Base-by-base conservation (phyloP, 2,329 filamentous ascomycete species). In the Cladosporium oxysporum region DNA sequence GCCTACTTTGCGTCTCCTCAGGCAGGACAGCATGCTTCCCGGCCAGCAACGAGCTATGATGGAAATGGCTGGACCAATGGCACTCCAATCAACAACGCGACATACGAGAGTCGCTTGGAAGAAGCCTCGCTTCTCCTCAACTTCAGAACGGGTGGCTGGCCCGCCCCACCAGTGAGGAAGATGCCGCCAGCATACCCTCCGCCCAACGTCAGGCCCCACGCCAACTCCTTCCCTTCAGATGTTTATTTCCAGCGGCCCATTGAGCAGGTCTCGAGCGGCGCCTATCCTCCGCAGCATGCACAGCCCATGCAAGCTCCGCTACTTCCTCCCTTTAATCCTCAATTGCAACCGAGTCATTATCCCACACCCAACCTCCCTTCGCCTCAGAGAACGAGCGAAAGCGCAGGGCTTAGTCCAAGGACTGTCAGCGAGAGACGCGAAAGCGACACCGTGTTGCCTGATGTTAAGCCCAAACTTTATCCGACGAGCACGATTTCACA, bases 1-100 rank as follows among this genome's bases (percentile, higher is more conserved):
- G 87, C 88, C 71, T 80, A 84, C 70, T 77, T 83, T 61, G 78
- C 80, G 18, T 81, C 82, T 29, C 82, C 81, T 21, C 76, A 79
- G 28, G 75, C 79, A 23, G 74, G 78, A 55, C 71, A 73, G 31
- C 72, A 75, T 41, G 73, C 76, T 35, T 77, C 80, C 37, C 73
- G 82, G 66, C 82, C 82, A 18, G 78, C 79, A 55, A 83, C 81
- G 44, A 83, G 82, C 73, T 80, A 83, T 69, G 78, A 77, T 67
- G 50, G 49, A 14, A 63, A 63, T 28, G 61, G 18, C 26, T 57
- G 50, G 61, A 35, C 61, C 18, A 33, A 57, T 57, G 50, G 50
- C 16, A 72, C 77, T 26, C 69, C 68, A 67, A 61, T 66, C 16
- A 58, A 67, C 58, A 68, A 49, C 33, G 63, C 67, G 63, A 59